These are phyloP conservation scores for Letharia columbiana DNA, from an alignment of 495 filamentous ascomycete genomes.

Conservation along the genomic window DNA sequence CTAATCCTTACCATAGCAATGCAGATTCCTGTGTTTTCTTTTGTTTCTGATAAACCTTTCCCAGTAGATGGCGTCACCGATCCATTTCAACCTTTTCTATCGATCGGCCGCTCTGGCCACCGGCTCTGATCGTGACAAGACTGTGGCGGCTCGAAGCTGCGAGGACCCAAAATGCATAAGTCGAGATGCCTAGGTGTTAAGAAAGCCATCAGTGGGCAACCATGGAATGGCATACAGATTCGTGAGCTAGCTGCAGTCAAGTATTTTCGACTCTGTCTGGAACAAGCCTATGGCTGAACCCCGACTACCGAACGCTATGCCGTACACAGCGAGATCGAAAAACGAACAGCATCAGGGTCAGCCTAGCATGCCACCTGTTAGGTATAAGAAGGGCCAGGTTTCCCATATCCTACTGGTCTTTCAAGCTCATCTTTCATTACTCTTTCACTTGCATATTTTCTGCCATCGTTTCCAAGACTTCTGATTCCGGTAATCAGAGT, in stretches of 20 bases:
- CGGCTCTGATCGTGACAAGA: not conserved
- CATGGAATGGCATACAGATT: not conserved
- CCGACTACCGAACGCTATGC: not conserved
- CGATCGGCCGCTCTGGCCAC: not conserved
- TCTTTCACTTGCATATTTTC: not conserved
- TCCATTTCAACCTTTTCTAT: not conserved
- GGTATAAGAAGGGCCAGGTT: not conserved
- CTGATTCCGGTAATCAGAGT: constrained; percentile 6
- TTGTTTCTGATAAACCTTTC: not conserved
- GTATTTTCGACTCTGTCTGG: not conserved
- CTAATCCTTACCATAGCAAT: too few relatives aligned
- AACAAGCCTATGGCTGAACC: not conserved
- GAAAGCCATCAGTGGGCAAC: not conserved
- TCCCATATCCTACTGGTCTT: not conserved
- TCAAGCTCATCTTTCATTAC: not conserved
- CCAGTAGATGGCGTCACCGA: not conserved
- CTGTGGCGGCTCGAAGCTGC: not conserved
- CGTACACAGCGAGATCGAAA: not conserved
- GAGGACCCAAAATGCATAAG: not conserved
- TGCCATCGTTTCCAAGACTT: not conserved
- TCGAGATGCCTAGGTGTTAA: not conserved
- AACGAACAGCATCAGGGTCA: not conserved
- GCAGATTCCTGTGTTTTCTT: too few relatives aligned
- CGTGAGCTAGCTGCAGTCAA: too few relatives aligned
- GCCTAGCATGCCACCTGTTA: too few relatives aligned